Evolutionary conservation across 208 protist genomes (phyloP), one percentile per base, ranked within the genome.

Genomic region (Novymonas esmeraldas): DNA sequence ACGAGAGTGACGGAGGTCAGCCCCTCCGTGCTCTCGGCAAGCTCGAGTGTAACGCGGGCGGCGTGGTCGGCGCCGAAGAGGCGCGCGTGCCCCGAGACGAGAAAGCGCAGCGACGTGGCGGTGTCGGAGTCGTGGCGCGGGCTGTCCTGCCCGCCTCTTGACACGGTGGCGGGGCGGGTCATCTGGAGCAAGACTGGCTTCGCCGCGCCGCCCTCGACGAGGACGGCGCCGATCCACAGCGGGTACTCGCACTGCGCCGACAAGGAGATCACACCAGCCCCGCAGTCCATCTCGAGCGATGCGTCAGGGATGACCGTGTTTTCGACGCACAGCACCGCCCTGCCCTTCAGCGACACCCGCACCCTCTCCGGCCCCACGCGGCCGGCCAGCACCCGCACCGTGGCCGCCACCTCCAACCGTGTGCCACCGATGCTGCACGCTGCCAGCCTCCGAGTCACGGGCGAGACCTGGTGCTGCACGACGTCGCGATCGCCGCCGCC

Each of bases 301-400:
- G 62, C 70, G 16, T 59, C 56, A 16, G 65, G 62, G 13, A 76
- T 34, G 18, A 64, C 70, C 24, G 44, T 56, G 48, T 76, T 76
- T 34, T 76, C 70, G 3, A 76, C 5, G 41, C 24, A 51, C 14
- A 76, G 48, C 7, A 76, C 22, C 2, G 54, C 70, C 7, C 26
- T 52, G 7, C 70, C 70, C 18, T 46, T 42, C 16, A 76, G 56
- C 18, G 38, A 59, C 16, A 59, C 0, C n/a, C 44, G 59, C 22
- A 13, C 11, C 31, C 24, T 9, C 26, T 41, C 24, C 3, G 22
- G 4, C 7, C 6, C 6, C n/a, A 13, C 29, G n/a, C 6, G 14
- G 36, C 26, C 3, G 3, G 56, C 20, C 3, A 52, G 13, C 36
- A 70, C 48, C 9, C 33, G 45, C 44, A 76, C 13, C 0, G 31